phyloP scores from a whole-genome alignment of 306 rosid genomes.

The Quercus rubra region DNA sequence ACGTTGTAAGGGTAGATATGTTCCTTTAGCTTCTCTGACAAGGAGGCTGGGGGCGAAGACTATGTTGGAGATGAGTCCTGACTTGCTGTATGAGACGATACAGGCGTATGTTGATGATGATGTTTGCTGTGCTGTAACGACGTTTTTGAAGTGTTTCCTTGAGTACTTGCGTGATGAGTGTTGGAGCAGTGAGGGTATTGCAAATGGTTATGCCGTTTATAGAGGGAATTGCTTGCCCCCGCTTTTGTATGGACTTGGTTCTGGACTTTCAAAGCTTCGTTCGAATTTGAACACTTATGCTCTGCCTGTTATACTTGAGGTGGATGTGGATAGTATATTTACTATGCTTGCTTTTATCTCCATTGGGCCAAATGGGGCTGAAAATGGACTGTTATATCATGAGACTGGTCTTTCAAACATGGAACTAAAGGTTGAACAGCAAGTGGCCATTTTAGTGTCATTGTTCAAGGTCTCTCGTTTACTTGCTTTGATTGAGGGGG shows the following conservation, averaged over 20 bases:
- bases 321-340: conserved; percentile 87
- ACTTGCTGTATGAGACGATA: conserved; percentile 53
- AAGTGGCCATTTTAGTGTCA: conserved; percentile 89
- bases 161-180: conserved; percentile 86
- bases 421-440: conserved; percentile 72
- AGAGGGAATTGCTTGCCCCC: conserved; percentile 83
- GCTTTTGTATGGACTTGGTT: conserved; percentile 71
- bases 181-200: conserved; percentile 88
- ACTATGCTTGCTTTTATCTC: conserved; percentile 79
- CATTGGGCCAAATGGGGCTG: conserved; percentile 50
- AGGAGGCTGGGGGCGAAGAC: conserved; percentile 84
- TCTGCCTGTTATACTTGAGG: conserved; percentile 73
- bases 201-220: conserved; percentile 70
- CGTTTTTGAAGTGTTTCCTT: conserved; percentile 81
- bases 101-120: conserved; percentile 88
- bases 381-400: conserved; percentile 38
- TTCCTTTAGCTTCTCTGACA: conserved; percentile 83
- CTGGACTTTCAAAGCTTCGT: conserved; percentile 90
- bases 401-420: conserved; percentile 39
- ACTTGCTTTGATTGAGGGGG: conserved; percentile 94
- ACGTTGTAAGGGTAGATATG: conserved; percentile 91
- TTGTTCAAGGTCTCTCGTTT: conserved; percentile 89
- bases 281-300: conserved; percentile 89
- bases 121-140: conserved; percentile 89
- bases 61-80: conserved; percentile 64